Conservation (phyloP, 2,329 filamentous ascomycete species). For the Alternaria alternata region DNA sequence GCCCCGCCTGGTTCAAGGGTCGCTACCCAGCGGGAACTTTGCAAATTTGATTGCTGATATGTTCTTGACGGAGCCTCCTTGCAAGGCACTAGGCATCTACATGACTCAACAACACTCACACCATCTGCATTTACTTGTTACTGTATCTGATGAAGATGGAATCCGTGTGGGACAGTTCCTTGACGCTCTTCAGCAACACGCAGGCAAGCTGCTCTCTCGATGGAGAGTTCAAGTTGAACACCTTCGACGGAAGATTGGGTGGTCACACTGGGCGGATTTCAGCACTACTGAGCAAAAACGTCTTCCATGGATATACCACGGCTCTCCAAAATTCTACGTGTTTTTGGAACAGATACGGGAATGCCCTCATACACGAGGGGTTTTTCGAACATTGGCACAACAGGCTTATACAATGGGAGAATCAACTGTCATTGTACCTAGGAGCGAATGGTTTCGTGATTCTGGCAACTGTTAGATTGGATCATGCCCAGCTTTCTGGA, state of each 20-base stretch:
- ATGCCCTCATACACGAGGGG: too few species aligned
- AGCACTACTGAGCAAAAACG: not conserved
- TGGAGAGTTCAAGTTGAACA: not conserved
- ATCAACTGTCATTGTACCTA: not conserved
- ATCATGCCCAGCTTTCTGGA: not conserved
- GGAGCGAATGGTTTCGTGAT: not conserved
- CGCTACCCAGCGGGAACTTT: not conserved
- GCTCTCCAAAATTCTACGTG: not conserved
- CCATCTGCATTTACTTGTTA: not conserved
- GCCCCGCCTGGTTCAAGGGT: not conserved
- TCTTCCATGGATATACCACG: not conserved
- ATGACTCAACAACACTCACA: not conserved
- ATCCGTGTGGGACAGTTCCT: not conserved
- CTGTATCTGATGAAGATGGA: not conserved
- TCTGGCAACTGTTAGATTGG: not conserved
- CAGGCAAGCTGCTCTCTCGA: not conserved
- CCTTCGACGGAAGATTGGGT: not conserved
- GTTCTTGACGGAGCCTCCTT: not conserved
- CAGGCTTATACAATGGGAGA: not conserved
- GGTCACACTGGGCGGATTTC: not conserved
- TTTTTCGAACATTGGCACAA: not conserved
- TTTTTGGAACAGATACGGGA: not conserved
- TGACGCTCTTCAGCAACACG: not conserved
- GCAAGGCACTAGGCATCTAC: not conserved
- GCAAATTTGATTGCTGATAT: not conserved